A percentile compares a stretch with the other conserved stretches of the same genome.
Conservation (phyloP, 352 stramenopile species). For the Phytophthora colocasiae region DNA sequence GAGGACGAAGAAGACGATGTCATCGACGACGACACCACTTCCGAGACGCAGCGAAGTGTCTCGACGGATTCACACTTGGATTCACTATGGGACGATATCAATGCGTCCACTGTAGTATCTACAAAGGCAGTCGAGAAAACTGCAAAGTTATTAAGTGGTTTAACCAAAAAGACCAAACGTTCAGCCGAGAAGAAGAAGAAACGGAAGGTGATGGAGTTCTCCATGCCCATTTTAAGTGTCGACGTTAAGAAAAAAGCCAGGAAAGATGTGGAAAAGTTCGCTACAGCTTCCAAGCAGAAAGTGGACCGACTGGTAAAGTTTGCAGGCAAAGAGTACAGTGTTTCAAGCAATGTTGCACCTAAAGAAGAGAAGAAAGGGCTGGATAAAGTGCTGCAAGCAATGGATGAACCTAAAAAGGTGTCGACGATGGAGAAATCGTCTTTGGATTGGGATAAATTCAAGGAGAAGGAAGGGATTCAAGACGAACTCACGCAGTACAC, state of each 20-base stretch:
- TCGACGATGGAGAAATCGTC: constrained; percentile 96
- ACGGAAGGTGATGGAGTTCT: constrained; percentile 75
- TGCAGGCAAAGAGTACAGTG: constrained; percentile 82
- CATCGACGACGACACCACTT: neutral
- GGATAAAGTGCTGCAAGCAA: constrained; percentile 86
- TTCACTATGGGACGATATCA: constrained; percentile 73
- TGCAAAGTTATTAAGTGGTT: constrained; percentile 57
- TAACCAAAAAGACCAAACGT: constrained; percentile 61
- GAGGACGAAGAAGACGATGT: constrained; percentile 21
- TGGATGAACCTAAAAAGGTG: constrained; percentile 92
- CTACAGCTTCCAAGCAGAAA: constrained; percentile 32
- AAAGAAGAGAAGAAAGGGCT: constrained; percentile 46
- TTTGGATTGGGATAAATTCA: constrained; percentile 97
- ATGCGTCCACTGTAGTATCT: constrained; percentile 66
- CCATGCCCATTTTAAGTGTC: constrained; percentile 73
- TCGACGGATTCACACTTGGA: constrained; percentile 46
- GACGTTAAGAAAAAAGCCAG: constrained; percentile 64
- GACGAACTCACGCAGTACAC: constrained; percentile 93
- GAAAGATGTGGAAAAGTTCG: constrained; percentile 45
- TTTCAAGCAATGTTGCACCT: constrained; percentile 19
- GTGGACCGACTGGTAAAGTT: constrained; percentile 84
- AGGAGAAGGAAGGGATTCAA: constrained; percentile 91
- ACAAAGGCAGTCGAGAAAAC: constrained; percentile 50
- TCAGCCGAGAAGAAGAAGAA: constrained; percentile 49
- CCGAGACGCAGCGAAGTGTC: constrained; percentile 28